These are phyloP conservation scores for Strobilomyces echinocephalus DNA, from an alignment of 768 basidiomycete species.

Conservation along the genomic window DNA sequence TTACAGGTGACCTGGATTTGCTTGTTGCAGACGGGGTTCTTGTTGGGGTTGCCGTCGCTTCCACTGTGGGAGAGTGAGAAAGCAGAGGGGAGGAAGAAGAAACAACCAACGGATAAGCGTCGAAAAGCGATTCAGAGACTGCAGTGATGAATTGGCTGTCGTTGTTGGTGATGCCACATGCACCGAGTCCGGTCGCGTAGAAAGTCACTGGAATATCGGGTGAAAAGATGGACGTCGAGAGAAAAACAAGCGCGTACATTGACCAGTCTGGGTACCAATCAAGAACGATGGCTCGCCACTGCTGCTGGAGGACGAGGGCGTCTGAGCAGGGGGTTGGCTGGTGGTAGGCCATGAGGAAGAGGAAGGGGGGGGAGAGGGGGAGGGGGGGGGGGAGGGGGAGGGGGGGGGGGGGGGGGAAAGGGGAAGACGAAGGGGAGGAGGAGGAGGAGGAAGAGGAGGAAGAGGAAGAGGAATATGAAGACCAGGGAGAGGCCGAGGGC, in stretches of 20 bases:
- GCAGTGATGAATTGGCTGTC: constrained; percentile 33
- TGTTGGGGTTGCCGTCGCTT: constrained; percentile 64
- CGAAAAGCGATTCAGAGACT: constrained; percentile 31
- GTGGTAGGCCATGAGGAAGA: not conserved
- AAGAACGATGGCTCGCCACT: constrained; percentile 36
- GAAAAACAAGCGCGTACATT: constrained; percentile 31
- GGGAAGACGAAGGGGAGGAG: not conserved
- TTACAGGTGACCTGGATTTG: constrained; percentile 45
- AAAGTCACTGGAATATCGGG: constrained; percentile 27
- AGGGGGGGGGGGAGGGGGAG: not conserved
- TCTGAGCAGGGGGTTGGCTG: constrained; percentile 12
- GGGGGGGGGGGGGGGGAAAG: not conserved
- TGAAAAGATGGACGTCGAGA: not conserved
- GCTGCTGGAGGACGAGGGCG: constrained; percentile 9
- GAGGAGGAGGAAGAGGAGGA: not conserved
- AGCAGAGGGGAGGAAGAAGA: not conserved
- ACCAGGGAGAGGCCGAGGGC: not conserved
- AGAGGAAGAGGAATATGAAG: not conserved
- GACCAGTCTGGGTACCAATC: constrained; percentile 45
- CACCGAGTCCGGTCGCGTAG: constrained; percentile 35
- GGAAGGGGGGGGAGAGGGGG: not conserved
- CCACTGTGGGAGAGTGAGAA: constrained; percentile 35
- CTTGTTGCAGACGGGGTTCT: constrained; percentile 66
- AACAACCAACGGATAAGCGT: constrained; percentile 31
- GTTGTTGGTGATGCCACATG: constrained; percentile 36